Evolutionary conservation across 2,329 filamentous ascomycete genomes (phyloP).

Genomic region (Penicillium brasilianum): DNA sequence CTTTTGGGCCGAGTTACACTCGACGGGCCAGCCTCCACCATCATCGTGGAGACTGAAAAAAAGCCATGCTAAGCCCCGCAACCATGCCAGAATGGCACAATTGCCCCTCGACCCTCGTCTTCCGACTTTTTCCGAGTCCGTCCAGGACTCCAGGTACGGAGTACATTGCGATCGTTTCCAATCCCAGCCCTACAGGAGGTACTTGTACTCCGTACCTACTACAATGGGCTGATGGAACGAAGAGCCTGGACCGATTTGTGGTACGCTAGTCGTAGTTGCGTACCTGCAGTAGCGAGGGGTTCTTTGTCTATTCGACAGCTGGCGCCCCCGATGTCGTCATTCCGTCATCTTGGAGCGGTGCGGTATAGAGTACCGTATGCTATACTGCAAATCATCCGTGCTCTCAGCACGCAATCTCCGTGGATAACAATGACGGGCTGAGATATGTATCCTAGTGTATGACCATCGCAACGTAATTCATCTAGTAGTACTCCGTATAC

Average conservation of each 20-base stretch:
- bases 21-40: constrained; percentile 28
- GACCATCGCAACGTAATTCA: background rate
- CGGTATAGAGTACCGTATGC: background rate
- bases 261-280: background rate
- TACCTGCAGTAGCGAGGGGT: constrained; percentile 7
- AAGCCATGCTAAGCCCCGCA: constrained; percentile 32
- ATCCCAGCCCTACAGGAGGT: constrained; percentile 16
- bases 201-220: too few species aligned
- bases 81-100: constrained; percentile 22
- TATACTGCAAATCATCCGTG: background rate
- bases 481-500: too few species aligned
- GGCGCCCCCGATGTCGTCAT: background rate
- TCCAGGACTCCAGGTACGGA: too few species aligned
- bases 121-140: constrained; percentile 28
- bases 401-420: background rate
- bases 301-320: background rate
- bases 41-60: constrained; percentile 21
- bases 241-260: constrained; percentile 11
- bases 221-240: constrained; percentile 1
- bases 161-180: background rate
- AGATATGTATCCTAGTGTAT: too few species aligned
- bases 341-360: constrained; percentile 8
- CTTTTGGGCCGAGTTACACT: background rate
- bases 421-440: too few species aligned
- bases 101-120: constrained; percentile 7